Percentiles rank a stretch among this genome's conserved stretches.
phyloP scores from a whole-genome alignment of 352 stramenopile species.

The Pythium myriotylum region DNA sequence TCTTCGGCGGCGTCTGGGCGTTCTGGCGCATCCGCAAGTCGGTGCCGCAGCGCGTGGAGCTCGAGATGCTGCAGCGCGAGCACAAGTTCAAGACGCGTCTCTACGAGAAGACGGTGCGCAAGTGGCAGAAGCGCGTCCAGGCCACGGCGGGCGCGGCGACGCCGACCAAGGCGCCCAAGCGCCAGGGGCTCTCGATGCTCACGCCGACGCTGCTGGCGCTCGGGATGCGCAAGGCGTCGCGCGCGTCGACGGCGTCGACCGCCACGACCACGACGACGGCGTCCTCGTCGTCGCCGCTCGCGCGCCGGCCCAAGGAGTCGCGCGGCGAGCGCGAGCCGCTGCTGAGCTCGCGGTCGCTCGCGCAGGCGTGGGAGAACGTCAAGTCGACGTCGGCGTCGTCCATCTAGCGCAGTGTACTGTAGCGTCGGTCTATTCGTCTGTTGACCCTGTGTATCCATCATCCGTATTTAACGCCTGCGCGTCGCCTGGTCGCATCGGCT shows the following conservation, averaged over 20 bases:
- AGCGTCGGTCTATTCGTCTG: no score
- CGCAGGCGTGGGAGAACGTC: slow-evolving; percentile 48
- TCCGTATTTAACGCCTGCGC: slow-evolving; percentile 4
- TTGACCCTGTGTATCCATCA: background rate
- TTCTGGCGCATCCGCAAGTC: slow-evolving; percentile 74
- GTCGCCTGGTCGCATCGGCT: background rate
- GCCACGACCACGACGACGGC: background rate
- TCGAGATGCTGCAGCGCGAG: slow-evolving; percentile 70
- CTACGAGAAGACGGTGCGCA: slow-evolving; percentile 45
- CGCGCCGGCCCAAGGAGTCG: slow-evolving; percentile 4
- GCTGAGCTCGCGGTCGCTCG: slow-evolving; percentile 54
- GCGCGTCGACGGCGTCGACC: slow-evolving; percentile 7
- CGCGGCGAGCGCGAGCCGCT: slow-evolving; percentile 61
- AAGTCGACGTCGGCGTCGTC: slow-evolving; percentile 14
- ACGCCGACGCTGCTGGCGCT: slow-evolving; percentile 14
- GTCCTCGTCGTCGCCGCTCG: background rate
- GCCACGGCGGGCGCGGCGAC: background rate
- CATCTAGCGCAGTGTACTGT: background rate
- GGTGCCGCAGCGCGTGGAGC: slow-evolving; percentile 59
- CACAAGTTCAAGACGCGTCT: slow-evolving; percentile 76
- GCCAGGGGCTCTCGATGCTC: background rate
- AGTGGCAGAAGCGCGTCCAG: slow-evolving; percentile 14
- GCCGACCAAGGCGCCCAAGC: background rate
- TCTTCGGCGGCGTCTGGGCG: slow-evolving; percentile 58
- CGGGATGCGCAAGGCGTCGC: slow-evolving; percentile 11